Evolutionary conservation across 163 green algal genomes (phyloP).

Genomic region (Prototheca wickerhamii): DNA sequence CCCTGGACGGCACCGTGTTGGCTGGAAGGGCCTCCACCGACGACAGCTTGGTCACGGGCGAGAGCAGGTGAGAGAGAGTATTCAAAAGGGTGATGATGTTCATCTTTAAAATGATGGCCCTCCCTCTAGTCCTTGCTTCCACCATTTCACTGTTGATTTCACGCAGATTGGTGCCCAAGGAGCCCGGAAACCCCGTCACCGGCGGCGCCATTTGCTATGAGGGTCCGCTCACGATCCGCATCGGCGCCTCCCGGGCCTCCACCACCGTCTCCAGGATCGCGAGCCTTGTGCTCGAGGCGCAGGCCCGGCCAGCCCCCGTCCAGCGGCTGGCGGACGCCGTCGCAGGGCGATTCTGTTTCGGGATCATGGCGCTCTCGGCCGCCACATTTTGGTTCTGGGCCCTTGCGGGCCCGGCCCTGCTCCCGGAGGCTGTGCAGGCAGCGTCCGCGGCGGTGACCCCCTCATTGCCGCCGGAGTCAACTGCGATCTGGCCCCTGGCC

Average conservation of each 20-base stretch:
- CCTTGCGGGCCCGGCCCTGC: slow-evolving; percentile 22
- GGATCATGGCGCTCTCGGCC: slow-evolving; percentile 69
- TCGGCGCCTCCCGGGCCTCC: slow-evolving; percentile 53
- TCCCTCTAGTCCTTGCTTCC: too few species aligned
- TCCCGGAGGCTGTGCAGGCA: slow-evolving; percentile 38
- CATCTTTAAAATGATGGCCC: too few species aligned
- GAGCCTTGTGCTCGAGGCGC: slow-evolving; percentile 67
- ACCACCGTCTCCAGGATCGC: slow-evolving; percentile 62
- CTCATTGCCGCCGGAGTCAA: slow-evolving; percentile 4
- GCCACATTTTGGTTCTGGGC: slow-evolving; percentile 83
- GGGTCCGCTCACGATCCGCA: slow-evolving; percentile 57
- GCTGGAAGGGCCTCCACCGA: slow-evolving; percentile 46
- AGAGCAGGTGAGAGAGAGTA: slow-evolving; percentile 35
- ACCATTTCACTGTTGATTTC: too few species aligned
- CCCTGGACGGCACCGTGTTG: slow-evolving; percentile 66
- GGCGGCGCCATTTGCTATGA: slow-evolving; percentile 81
- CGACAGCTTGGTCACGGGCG: slow-evolving; percentile 86
- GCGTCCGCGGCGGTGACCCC: not conserved
- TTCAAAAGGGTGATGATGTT: not conserved
- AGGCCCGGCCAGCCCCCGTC: slow-evolving; percentile 68
- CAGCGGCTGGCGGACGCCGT: slow-evolving; percentile 87
- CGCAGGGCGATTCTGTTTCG: slow-evolving; percentile 79
- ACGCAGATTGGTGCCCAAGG: slow-evolving; percentile 32
- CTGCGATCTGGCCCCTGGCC: slow-evolving; percentile 49
- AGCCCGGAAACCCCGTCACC: slow-evolving; percentile 35